Evolutionary conservation across 148 eudicot species (phyloP).

Genomic region (Vaccinium macrocarpon): DNA sequence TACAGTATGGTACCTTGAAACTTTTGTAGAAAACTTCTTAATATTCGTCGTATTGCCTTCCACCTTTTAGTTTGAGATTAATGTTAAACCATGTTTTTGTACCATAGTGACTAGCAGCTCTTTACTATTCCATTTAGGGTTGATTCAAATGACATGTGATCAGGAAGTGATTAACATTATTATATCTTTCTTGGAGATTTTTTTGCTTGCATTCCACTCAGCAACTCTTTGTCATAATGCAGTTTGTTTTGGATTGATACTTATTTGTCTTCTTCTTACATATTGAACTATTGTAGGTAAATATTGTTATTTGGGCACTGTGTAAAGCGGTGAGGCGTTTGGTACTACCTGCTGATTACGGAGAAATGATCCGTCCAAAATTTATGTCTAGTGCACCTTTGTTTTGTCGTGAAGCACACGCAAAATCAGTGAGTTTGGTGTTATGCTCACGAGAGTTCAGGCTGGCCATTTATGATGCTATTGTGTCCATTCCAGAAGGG

Average conservation of each 20-base stretch:
- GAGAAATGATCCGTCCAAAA: slow-evolving; percentile 23
- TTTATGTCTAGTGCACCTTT: slow-evolving; percentile 23
- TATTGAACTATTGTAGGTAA: slow-evolving; percentile 50
- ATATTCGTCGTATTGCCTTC: background rate
- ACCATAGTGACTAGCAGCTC: background rate
- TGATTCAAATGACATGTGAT: background rate
- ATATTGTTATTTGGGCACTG: slow-evolving; percentile 59
- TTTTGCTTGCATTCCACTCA: slow-evolving; percentile 1
- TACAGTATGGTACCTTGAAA: background rate
- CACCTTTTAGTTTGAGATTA: background rate
- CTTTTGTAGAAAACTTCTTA: background rate
- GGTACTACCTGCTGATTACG: slow-evolving; percentile 26
- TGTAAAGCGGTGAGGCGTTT: slow-evolving; percentile 64
- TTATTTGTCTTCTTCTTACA: slow-evolving; percentile 20
- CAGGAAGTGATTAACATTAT: background rate
- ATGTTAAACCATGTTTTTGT: background rate
- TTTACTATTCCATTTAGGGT: background rate
- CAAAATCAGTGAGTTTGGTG: slow-evolving; percentile 57
- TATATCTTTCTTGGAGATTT: background rate
- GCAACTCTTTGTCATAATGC: background rate
- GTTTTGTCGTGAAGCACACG: slow-evolving; percentile 34
- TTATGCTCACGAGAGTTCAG: slow-evolving; percentile 66
- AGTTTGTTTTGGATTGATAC: background rate
- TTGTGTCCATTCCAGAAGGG: slow-evolving; percentile 84
- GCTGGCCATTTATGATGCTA: slow-evolving; percentile 56